phyloP scores from a whole-genome alignment of 73 alveolate species.

The Paramecium bursaria region DNA sequence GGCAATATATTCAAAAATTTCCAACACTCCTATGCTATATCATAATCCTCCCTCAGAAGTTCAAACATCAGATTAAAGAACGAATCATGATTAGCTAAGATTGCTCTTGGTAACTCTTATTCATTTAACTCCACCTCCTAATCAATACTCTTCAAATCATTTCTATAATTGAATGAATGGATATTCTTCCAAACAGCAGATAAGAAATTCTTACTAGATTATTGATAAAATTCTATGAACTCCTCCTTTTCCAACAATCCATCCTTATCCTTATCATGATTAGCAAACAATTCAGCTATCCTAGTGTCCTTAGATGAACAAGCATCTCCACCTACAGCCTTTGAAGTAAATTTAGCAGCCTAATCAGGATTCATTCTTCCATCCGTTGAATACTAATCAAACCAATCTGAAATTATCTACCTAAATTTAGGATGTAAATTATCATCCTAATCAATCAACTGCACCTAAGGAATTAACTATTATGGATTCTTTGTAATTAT shows the following conservation, averaged over 20 bases:
- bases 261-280: constrained; percentile 74
- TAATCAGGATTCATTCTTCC: constrained; percentile 79
- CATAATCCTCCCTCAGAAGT: neutral
- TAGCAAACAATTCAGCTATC: constrained; percentile 69
- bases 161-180: constrained; percentile 75
- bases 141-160: constrained; percentile 74
- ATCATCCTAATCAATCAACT: constrained; percentile 7
- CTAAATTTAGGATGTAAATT: constrained; percentile 73
- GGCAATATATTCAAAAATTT: constrained; percentile 69
- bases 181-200: constrained; percentile 85
- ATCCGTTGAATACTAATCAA: constrained; percentile 75
- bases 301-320: constrained; percentile 72
- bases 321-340: constrained; percentile 84
- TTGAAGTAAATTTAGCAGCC: constrained; percentile 74
- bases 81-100: constrained; percentile 73
- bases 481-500: constrained; percentile 39
- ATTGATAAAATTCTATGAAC: constrained; percentile 79
- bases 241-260: constrained; percentile 71
- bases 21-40: constrained; percentile 82
- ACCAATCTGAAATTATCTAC: constrained; percentile 72
- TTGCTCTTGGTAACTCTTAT: constrained; percentile 80
- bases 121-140: constrained; percentile 61
- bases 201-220: constrained; percentile 64
- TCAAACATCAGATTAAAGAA: constrained; percentile 73
- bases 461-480: constrained; percentile 51